phyloP scores from a whole-genome alignment of 1,284 basidiomycete genomes.

The Mixia osmundae region DNA sequence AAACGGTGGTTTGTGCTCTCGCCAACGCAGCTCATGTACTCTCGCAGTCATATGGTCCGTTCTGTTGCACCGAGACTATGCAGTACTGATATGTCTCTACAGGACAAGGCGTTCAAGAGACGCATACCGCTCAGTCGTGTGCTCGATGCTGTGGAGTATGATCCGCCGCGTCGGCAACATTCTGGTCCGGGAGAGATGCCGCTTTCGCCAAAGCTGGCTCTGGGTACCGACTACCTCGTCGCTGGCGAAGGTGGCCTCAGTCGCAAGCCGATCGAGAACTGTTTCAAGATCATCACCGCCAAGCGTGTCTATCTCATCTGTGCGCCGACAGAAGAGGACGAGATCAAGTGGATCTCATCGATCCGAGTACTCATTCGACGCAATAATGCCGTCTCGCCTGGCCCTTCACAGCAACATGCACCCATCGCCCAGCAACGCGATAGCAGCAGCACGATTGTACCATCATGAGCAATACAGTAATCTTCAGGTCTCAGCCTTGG shows the following conservation, averaged over 20 bases:
- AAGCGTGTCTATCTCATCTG: conserved; percentile 72
- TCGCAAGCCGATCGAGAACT: conserved; percentile 26
- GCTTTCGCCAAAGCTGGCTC: not conserved
- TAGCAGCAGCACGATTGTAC: too few relatives aligned
- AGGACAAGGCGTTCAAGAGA: conserved; percentile 42
- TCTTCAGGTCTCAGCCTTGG: too few relatives aligned
- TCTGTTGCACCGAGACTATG: too few relatives aligned
- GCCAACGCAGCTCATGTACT: conserved; percentile 21
- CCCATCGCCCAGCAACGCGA: too few relatives aligned
- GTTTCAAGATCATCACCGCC: conserved; percentile 90
- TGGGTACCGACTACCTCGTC: not conserved
- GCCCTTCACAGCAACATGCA: too few relatives aligned
- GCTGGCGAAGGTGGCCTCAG: conserved; percentile 2
- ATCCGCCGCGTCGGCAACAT: conserved; percentile 18
- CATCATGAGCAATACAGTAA: too few relatives aligned
- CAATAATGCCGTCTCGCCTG: not conserved
- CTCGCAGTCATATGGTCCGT: conserved; percentile 24
- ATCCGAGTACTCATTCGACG: conserved; percentile 27
- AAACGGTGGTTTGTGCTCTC: conserved; percentile 35
- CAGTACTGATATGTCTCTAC: not conserved
- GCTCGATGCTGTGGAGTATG: conserved; percentile 77
- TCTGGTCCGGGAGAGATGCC: not conserved
- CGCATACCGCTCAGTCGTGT: conserved; percentile 64
- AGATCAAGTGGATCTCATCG: conserved; percentile 93
- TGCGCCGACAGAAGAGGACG: conserved; percentile 89